Evolutionary conservation across 768 basidiomycete genomes (phyloP), one percentile per base, ranked within the genome.

Genomic region (Trametes cinnabarina): DNA sequence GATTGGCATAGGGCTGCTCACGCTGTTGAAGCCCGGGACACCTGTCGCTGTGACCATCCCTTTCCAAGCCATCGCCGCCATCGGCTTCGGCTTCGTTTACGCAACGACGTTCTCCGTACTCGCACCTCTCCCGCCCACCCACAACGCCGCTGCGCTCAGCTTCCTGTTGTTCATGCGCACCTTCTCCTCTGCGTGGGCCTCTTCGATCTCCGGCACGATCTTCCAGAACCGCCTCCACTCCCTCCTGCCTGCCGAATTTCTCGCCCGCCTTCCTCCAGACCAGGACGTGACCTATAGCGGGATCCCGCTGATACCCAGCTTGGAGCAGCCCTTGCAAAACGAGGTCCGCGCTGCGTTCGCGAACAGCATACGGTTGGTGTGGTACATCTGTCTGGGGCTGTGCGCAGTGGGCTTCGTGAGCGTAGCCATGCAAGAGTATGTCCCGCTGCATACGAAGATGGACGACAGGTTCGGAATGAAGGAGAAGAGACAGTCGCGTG

Each of bases 161-260:
- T 68, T 72, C 64, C 68, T 67, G 60, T 61, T 57, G 10, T 71
- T 70, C 60, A 54, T 61, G 19, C 62, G 71, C n/a, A 54, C 54
- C 22, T 68, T 69, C 47, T 57, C 58, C 0, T 61, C 63, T 32
- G 71, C 68, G 9, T 72, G 74, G 65, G 76, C 75, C 11, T 68
- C 77, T 50, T 65, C 71, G 14, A 69, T 78, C 43, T 74, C 74
- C 2, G 66, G 68, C 4, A 70, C 72, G 0, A 60, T 77, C 46
- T 63, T 79, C 10, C 72, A 75, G 54, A 79, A 78, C 61, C 52
- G 72, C 44, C 69, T 79, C n/a, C 51, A 53, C 8, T 63, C 57
- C 8, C 52, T 54, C 0, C 66, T 79, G 0, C 75, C 78, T 0
- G 14, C 32, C 22, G 34, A 47, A 0, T 74, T 76, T 59, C 44